Base-by-base conservation (phyloP, 1,284 basidiomycete species). In the Cystobasidium pallidum region DNA sequence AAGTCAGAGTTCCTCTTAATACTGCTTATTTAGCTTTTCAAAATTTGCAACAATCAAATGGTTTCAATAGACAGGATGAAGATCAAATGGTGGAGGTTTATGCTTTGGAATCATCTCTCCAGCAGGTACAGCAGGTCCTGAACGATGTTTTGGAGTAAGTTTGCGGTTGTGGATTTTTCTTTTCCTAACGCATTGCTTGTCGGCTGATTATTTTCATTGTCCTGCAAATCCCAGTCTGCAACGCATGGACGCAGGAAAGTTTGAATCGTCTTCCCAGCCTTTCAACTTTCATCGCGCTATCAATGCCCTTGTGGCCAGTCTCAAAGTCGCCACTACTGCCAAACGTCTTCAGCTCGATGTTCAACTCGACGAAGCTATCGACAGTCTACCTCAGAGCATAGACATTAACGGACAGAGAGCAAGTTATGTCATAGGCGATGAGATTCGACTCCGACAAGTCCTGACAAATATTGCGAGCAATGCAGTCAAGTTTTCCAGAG, bases 121-220 rank as follows among this genome's bases (percentile, higher is more conserved):
- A 86, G 73, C 92, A 93, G 89, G 94, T 92, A 89, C 88, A 70
- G 41, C 55, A 80, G 88, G 91, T 95, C 0, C 82, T 94, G 39
- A 93, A 94, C 78, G 92, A 94, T 79, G 90, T 94, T 39, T 83
- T 94, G 45, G 89, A 91, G 78, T 91, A 30, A 91, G 89, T 89
- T 76, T 78, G 87, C 78, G 4, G 2, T 32, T 34, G 21, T 13
- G 21, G 6, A 43, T 34, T n/a, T 45, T 61, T 15, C 39, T n/a
- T n/a, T n/a, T n/a, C n/a, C n/a, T n/a, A n/a, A n/a, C n/a, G n/a
- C n/a, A n/a, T n/a, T n/a, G n/a, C n/a, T n/a, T n/a, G n/a, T n/a
- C n/a, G n/a, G n/a, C n/a, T n/a, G n/a, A n/a, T n/a, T n/a, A n/a
- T n/a, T n/a, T n/a, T n/a, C n/a, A n/a, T n/a, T n/a, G n/a, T n/a